Conservation (phyloP, 2,329 filamentous ascomycete genomes). For the Fusarium floridanum region DNA sequence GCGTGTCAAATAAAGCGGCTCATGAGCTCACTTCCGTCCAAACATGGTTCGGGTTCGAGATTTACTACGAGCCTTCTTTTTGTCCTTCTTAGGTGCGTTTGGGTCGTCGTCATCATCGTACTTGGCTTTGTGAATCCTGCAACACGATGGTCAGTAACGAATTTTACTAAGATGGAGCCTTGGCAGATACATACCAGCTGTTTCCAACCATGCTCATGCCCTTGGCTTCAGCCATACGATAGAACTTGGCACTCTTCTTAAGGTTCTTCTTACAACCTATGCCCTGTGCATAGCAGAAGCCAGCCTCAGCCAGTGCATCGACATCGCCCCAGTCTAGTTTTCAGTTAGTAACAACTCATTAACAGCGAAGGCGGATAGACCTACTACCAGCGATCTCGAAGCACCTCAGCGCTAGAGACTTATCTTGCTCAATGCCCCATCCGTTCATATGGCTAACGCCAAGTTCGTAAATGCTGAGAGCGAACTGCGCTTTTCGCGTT, state of each 20-base stretch:
- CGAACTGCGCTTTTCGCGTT: constrained; percentile 91
- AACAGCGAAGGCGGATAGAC: constrained; percentile 40
- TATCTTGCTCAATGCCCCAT: constrained; percentile 97
- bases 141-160: constrained; percentile 12
- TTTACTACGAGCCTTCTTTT: constrained; percentile 80
- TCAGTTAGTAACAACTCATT: constrained; percentile 34
- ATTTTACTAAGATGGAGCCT: neutral
- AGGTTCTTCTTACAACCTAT: constrained; percentile 95
- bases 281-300: constrained; percentile 95
- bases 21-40: constrained; percentile 56
- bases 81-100: constrained; percentile 59
- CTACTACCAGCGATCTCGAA: constrained; percentile 94
- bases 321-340: constrained; percentile 86
- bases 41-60: constrained; percentile 82
- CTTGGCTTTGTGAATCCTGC: constrained; percentile 96
- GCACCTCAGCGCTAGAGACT: constrained; percentile 85
- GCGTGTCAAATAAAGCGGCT: constrained; percentile 30
- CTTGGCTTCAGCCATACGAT: constrained; percentile 89
- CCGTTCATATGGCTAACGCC: constrained; percentile 98
- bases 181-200: constrained; percentile 80
- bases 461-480: constrained; percentile 94
- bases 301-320: constrained; percentile 93
- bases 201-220: constrained; percentile 98
- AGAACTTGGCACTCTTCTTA: constrained; percentile 92
- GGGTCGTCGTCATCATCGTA: constrained; percentile 79